These are phyloP conservation scores for Schizosaccharomyces japonicus DNA, from an alignment of 805 yeast species.

Conservation along the genomic window DNA sequence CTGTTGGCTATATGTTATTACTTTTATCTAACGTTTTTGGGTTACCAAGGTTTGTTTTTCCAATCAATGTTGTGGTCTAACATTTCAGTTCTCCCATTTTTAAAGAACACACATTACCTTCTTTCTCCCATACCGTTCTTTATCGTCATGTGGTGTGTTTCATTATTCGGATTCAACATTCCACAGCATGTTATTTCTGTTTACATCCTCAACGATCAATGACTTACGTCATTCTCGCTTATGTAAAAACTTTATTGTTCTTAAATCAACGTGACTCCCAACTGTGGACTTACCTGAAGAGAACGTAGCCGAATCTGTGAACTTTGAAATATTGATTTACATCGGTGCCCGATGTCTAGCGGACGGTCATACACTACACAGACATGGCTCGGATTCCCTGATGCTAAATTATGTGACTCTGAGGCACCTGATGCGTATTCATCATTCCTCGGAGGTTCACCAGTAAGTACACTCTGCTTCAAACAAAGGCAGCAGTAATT, in stretches of 20 bases:
- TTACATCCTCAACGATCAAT: constrained; percentile 17
- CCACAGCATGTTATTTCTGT: constrained; percentile 37
- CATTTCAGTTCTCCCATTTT: constrained; percentile 26
- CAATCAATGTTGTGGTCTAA: neutral
- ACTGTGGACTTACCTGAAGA: neutral
- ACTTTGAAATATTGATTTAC: too few relatives aligned
- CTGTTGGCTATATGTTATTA: constrained; percentile 53
- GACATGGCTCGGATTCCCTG: constrained; percentile 17
- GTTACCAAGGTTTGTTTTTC: constrained; percentile 35
- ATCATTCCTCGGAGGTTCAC: constrained; percentile 1
- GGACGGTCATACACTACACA: neutral
- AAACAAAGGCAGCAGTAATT: too few relatives aligned
- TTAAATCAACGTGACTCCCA: neutral
- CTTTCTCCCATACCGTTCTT: constrained; percentile 41
- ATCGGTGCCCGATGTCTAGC: neutral
- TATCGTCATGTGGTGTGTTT: constrained; percentile 32
- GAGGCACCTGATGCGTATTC: neutral
- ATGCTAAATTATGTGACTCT: constrained; percentile 9
- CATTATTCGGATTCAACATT: constrained; percentile 46
- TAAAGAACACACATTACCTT: constrained; percentile 37
- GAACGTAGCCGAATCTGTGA: too few relatives aligned
- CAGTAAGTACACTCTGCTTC: neutral
- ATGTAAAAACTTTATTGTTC: neutral
- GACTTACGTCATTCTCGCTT: neutral
- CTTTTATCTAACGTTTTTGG: constrained; percentile 59